Evolutionary conservation across 2,329 filamentous ascomycete species (phyloP).

Genomic region (Ophiostoma piceae): DNA sequence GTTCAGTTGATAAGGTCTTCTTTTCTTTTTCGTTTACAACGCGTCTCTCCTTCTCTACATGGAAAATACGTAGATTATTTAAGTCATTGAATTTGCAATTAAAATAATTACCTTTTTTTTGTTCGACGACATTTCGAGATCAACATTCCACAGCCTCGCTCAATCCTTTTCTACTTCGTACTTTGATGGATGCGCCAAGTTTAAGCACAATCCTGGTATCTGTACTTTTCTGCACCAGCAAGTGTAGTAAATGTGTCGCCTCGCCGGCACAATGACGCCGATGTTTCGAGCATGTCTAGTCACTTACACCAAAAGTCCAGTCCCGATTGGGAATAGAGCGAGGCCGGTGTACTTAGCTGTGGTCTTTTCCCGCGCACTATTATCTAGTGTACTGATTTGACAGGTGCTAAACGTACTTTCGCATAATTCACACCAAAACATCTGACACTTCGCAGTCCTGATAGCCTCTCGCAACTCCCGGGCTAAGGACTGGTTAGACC

Average conservation of each 20-base stretch:
- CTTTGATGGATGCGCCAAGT: not conserved
- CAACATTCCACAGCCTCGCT: not conserved
- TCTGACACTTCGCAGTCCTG: not conserved
- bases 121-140: not conserved
- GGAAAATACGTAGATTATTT: not conserved
- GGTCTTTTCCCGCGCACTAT: not conserved
- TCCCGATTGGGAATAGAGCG: not conserved
- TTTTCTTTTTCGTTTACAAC: not conserved
- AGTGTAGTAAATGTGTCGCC: not conserved
- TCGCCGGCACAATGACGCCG: conserved; percentile 6
- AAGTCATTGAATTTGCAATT: not conserved
- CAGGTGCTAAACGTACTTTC: not conserved
- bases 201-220: not conserved
- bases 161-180: not conserved
- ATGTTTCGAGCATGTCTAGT: not conserved
- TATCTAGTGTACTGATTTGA: not conserved
- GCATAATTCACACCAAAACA: not conserved
- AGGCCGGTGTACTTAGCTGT: not conserved
- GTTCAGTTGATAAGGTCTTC: not conserved
- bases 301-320: conserved; percentile 1
- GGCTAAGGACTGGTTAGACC: not conserved
- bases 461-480: not conserved
- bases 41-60: not conserved
- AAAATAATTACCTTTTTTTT: not conserved
- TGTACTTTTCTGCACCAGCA: not conserved